phyloP scores from a whole-genome alignment of 306 rosid genomes.

The Inga leiocalycina region DNA sequence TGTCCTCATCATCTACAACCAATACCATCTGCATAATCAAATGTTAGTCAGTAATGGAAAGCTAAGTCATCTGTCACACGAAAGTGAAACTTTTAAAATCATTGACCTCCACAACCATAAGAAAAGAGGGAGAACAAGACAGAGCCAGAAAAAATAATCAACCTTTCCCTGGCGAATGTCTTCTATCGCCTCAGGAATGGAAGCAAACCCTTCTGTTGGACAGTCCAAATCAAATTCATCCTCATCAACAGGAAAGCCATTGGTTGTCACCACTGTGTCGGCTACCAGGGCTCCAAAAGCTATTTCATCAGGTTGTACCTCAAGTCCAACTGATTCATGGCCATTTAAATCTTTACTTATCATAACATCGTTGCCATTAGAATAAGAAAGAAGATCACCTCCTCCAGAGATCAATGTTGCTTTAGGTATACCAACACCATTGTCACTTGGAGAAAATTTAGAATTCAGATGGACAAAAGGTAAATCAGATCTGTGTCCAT shows the following conservation, averaged over 20 bases:
- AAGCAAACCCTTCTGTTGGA: slow-evolving; percentile 79
- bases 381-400: slow-evolving; percentile 52
- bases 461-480: slow-evolving; percentile 29
- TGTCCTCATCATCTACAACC: slow-evolving; percentile 86
- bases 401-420: slow-evolving; percentile 63
- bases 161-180: slow-evolving; percentile 88
- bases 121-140: not conserved
- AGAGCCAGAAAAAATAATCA: slow-evolving; percentile 8
- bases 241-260: slow-evolving; percentile 52
- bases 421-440: slow-evolving; percentile 43
- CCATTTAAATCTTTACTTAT: slow-evolving; percentile 27
- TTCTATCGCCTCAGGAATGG: slow-evolving; percentile 77
- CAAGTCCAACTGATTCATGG: slow-evolving; percentile 40
- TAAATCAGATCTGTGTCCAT: slow-evolving; percentile 21
- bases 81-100: slow-evolving; percentile 15
- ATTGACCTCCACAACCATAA: slow-evolving; percentile 15
- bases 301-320: slow-evolving; percentile 42
- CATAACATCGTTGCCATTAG: slow-evolving; percentile 32
- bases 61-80: slow-evolving; percentile 23
- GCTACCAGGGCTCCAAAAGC: slow-evolving; percentile 50
- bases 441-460: slow-evolving; percentile 35
- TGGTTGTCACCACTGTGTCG: slow-evolving; percentile 40
- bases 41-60: slow-evolving; percentile 26
- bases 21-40: slow-evolving; percentile 64
- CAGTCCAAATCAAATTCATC: slow-evolving; percentile 66